Percentiles rank a stretch among this genome's conserved stretches.
Evolutionary conservation across 2,329 filamentous ascomycete species (phyloP).

Genomic region (Trichoderma citrinoviride): DNA sequence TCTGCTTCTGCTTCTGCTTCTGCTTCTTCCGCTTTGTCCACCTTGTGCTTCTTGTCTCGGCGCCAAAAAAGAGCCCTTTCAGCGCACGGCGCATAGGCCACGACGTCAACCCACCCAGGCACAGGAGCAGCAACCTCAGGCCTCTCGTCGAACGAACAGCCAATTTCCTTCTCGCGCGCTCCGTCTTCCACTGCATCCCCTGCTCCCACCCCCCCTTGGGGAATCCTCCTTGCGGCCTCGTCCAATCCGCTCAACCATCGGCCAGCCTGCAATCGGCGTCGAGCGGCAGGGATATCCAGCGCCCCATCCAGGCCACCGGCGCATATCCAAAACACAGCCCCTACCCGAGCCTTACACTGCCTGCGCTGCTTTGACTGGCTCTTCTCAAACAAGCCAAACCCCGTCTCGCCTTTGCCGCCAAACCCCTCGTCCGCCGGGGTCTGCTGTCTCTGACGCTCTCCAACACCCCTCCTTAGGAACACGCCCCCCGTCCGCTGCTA

Average conservation of each 20-base stretch:
- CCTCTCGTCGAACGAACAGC: not conserved
- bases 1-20: too few species aligned
- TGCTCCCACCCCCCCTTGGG: conserved; percentile 20
- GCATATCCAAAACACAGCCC: conserved; percentile 28
- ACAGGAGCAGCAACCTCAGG: not conserved
- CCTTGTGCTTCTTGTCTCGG: not conserved
- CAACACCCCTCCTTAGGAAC: conserved; percentile 20
- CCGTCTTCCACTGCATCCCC: conserved; percentile 19
- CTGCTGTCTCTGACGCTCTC: conserved; percentile 19
- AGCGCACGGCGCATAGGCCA: conserved; percentile 4
- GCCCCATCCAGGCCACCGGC: conserved; percentile 27
- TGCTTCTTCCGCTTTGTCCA: too few species aligned
- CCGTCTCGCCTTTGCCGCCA: conserved; percentile 28
- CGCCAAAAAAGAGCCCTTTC: conserved; percentile 7
- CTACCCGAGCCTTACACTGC: conserved; percentile 22
- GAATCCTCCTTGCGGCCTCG: conserved; percentile 13
- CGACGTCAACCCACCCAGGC: conserved; percentile 1
- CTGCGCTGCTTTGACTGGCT: conserved; percentile 19
- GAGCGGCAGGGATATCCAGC: conserved; percentile 23
- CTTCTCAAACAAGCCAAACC: conserved; percentile 21
- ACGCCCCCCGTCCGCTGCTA: conserved; percentile 19
- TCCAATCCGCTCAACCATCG: conserved; percentile 20
- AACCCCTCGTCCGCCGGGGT: conserved; percentile 22
- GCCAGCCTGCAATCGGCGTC: conserved; percentile 15
- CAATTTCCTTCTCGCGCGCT: conserved; percentile 19